A percentile compares a stretch with the other conserved stretches of the same genome.
phyloP scores from a whole-genome alignment of 305 asterid genomes.

The Plantago coronopus region DNA sequence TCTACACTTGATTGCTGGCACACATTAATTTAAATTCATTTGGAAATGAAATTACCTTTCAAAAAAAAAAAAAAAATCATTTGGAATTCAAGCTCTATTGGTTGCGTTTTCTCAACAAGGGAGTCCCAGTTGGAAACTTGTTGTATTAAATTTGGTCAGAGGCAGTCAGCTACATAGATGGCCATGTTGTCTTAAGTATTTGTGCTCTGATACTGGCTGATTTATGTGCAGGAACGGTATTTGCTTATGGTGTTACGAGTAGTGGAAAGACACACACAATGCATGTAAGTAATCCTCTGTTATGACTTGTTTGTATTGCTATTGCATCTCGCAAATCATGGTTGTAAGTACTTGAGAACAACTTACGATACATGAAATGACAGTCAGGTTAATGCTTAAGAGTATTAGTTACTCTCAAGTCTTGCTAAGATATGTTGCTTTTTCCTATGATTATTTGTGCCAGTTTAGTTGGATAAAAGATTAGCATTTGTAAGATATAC shows the following conservation, averaged over 20 bases:
- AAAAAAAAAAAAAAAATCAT: too few relatives aligned
- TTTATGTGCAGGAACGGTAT: constrained; percentile 84
- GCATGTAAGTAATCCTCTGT: constrained; percentile 68
- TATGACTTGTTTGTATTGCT: constrained; percentile 16
- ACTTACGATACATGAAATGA: constrained; percentile 11
- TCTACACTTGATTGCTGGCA: background rate
- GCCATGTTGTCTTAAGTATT: constrained; percentile 10
- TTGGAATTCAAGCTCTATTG: constrained; percentile 1
- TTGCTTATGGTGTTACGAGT: constrained; percentile 99
- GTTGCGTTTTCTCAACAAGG: background rate
- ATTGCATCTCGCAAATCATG: constrained; percentile 15
- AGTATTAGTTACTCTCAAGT: constrained; percentile 3
- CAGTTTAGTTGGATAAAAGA: background rate
- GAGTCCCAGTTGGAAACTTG: background rate
- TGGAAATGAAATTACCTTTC: too few relatives aligned
- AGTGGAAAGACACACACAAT: constrained; percentile 99
- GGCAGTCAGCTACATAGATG: constrained; percentile 3
- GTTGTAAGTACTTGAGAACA: constrained; percentile 24
- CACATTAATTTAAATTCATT: background rate
- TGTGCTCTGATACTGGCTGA: constrained; percentile 21
- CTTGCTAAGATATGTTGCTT: constrained; percentile 1
- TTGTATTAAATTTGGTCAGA: background rate
- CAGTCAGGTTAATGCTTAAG: too few relatives aligned
- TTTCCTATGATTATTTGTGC: background rate
- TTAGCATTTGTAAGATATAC: background rate